Conservation (phyloP, 768 basidiomycete species). For the Mycena crocata region DNA sequence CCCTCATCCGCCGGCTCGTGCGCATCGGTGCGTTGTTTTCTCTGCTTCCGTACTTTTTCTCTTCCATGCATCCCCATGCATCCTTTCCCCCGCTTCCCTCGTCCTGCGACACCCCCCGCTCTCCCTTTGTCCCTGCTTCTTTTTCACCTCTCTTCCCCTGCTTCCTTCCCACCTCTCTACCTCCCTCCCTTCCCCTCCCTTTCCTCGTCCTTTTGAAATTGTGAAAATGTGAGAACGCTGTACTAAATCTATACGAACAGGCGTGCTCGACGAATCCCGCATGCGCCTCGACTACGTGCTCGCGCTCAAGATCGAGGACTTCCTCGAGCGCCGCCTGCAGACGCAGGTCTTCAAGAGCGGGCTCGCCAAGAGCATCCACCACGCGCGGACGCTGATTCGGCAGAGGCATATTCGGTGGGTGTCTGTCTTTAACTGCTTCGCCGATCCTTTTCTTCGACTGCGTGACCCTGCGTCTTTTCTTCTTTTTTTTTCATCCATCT, state of each 20-base stretch:
- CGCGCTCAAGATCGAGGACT: constrained; percentile 98
- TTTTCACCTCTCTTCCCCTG: no score
- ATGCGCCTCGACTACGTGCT: constrained; percentile 99
- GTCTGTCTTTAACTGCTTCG: constrained; percentile 15
- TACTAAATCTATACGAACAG: no score
- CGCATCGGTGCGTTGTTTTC: no score
- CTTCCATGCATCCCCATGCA: no score
- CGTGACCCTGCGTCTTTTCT: background rate
- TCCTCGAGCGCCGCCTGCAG: constrained; percentile 98
- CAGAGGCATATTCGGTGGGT: constrained; percentile 97
- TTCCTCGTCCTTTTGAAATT: no score
- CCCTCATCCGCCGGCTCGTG: constrained; percentile 94
- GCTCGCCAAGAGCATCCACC: constrained; percentile 98
- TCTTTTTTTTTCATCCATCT: background rate
- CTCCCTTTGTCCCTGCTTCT: no score
- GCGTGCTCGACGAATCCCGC: constrained; percentile 98
- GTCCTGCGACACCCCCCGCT: no score
- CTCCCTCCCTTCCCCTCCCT: no score
- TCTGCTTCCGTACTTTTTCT: no score
- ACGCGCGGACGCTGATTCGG: constrained; percentile 97
- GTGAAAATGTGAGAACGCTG: no score
- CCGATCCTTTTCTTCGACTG: background rate
- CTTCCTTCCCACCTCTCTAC: no score
- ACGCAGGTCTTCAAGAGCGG: constrained; percentile 99
- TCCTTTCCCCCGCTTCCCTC: no score